Conservation (phyloP, 1,284 basidiomycete genomes). For the Pseudozyma thailandica region DNA sequence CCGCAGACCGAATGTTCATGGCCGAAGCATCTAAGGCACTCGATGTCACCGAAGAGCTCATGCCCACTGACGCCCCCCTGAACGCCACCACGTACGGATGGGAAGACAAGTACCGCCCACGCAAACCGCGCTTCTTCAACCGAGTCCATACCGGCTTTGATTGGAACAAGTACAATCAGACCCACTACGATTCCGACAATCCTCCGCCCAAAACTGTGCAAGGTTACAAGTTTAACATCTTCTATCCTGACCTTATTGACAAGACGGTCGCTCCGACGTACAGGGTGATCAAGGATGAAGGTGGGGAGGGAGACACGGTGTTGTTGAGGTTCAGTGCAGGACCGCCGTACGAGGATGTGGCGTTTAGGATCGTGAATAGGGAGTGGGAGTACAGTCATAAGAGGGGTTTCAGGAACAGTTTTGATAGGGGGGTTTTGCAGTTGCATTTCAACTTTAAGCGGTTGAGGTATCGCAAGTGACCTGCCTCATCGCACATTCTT, state of each 20-base stretch:
- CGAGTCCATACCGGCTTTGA: slow-evolving; percentile 99
- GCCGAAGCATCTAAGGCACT: slow-evolving; percentile 78
- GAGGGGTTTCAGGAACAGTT: slow-evolving; percentile 73
- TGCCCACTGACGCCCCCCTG: slow-evolving; percentile 88
- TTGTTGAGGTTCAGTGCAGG: slow-evolving; percentile 93
- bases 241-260: slow-evolving; percentile 96
- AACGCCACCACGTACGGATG: slow-evolving; percentile 81
- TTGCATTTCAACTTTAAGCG: slow-evolving; percentile 66
- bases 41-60: slow-evolving; percentile 93
- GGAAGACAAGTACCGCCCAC: slow-evolving; percentile 98
- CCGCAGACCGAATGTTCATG: slow-evolving; percentile 53
- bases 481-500: no score
- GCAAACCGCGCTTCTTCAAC: slow-evolving; percentile 98
- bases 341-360: slow-evolving; percentile 98
- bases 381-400: slow-evolving; percentile 99
- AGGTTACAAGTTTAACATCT: slow-evolving; percentile 93
- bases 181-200: slow-evolving; percentile 67
- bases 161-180: slow-evolving; percentile 84
- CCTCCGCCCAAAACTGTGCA: slow-evolving; percentile 72
- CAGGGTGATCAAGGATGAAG: slow-evolving; percentile 80
- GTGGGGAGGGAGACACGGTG: slow-evolving; percentile 93
- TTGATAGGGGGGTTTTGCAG: slow-evolving; percentile 73
- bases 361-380: slow-evolving; percentile 94
- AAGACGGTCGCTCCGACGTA: slow-evolving; percentile 95
- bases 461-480: slow-evolving; percentile 63